Evolutionary conservation across 2,329 filamentous ascomycete genomes (phyloP), one percentile per base, ranked within the genome.

Genomic region (Botrytis fragariae): DNA sequence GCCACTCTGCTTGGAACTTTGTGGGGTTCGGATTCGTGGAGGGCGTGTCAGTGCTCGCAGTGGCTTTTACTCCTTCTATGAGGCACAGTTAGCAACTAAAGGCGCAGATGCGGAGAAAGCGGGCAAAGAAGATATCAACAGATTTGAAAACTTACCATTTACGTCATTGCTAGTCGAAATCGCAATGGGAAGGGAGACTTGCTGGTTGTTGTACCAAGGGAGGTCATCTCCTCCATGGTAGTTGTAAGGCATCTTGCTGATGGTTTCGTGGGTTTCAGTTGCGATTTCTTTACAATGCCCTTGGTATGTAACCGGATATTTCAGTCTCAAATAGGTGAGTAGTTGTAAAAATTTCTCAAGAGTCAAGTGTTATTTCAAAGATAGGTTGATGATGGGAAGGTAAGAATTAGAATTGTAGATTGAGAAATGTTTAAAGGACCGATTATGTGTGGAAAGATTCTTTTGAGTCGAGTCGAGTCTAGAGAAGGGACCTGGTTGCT

Each of bases 161-260:
- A 37, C n/a, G 6, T n/a, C 35, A 25, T 32, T 57, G n/a, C 18
- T 32, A 42, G 39, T 69, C 37, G n/a, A 18, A 29, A 14, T 25
- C 1, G 48, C 25, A 32, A 20, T 5, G 5, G 18, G 51, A 5
- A 14, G 18, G 9, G 32, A n/a, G 16, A 29, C 25, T 51, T n/a
- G 45, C 32, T 51, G 32, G 9, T 25, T 20, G 18, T 7, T 10
- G n/a, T 32, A 32, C 48, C 35, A 59, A 20, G 1, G 32, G 6
- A 48, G 3, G 37, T 44, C 39, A 12, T 32, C 37, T 29, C 4
- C 18, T 25, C 2, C 29, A 3, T 48, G 37, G 29, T n/a, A 5
- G 7, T 69, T 69, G 37, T 42, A 57, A 42, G 65, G 32, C 65
- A 69, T 69, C 18, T 29, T 54, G 32, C n/a, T 57, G 48, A 42